Evolutionary conservation across 108 stramenopile species (phyloP).

Genomic region (Skeletonema grethae): DNA sequence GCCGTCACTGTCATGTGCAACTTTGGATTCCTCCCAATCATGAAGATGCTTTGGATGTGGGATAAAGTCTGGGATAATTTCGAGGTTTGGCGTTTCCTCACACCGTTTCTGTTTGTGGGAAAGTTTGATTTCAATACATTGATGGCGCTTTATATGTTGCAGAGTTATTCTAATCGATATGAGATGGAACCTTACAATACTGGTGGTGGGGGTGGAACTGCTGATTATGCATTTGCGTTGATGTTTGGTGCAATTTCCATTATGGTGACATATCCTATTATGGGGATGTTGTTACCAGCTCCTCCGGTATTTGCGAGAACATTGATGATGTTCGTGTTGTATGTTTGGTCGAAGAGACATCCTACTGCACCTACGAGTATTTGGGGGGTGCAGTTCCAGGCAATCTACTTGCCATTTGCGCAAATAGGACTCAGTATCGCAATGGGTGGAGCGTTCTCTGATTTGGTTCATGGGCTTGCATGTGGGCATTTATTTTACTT

Average conservation of each 20-base stretch:
- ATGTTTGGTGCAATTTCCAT: slow-evolving; percentile 60
- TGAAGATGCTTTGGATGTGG: slow-evolving; percentile 65
- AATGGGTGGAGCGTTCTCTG: slow-evolving; percentile 67
- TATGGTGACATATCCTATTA: slow-evolving; percentile 68
- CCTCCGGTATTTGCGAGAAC: slow-evolving; percentile 70
- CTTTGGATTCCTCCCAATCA: slow-evolving; percentile 63
- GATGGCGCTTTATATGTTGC: slow-evolving; percentile 72
- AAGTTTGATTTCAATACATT: slow-evolving; percentile 69
- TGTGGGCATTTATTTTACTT: slow-evolving; percentile 90
- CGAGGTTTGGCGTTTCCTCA: slow-evolving; percentile 81
- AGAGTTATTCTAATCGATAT: slow-evolving; percentile 70
- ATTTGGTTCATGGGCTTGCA: slow-evolving; percentile 74
- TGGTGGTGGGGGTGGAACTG: slow-evolving; percentile 77
- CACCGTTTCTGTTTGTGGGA: slow-evolving; percentile 79
- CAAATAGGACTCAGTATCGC: slow-evolving; percentile 73
- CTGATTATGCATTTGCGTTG: slow-evolving; percentile 68
- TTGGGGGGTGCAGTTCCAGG: slow-evolving; percentile 86
- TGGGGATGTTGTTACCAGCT: slow-evolving; percentile 36
- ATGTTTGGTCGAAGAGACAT: slow-evolving; percentile 85
- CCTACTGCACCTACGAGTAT: slow-evolving; percentile 80
- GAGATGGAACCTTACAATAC: slow-evolving; percentile 88
- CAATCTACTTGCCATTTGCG: slow-evolving; percentile 85
- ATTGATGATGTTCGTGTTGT: slow-evolving; percentile 80
- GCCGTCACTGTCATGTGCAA: slow-evolving; percentile 68
- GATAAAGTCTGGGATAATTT: slow-evolving; percentile 55